Evolutionary conservation across 2,329 filamentous ascomycete genomes (phyloP).

Genomic region (Teratosphaeria viscida): DNA sequence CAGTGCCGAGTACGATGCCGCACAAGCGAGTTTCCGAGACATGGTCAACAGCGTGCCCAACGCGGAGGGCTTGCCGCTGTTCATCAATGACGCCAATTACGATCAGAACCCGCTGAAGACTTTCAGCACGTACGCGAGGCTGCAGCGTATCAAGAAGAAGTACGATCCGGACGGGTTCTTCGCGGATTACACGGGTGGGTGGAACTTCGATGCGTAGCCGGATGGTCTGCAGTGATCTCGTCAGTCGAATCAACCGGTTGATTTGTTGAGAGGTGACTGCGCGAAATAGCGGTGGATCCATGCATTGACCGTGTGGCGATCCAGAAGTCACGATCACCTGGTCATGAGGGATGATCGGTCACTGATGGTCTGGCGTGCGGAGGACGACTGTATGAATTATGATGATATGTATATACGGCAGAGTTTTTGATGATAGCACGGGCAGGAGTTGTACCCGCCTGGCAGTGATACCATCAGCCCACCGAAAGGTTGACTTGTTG

Average conservation of each 20-base stretch:
- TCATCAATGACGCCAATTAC: not conserved
- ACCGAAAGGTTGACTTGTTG: no score
- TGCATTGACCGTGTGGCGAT: no score
- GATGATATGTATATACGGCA: not conserved
- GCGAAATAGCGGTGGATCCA: no score
- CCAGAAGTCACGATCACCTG: no score
- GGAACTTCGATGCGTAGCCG: not conserved
- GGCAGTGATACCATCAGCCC: no score
- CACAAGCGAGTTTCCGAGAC: not conserved
- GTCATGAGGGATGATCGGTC: no score
- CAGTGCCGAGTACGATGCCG: not conserved
- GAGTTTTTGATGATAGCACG: not conserved
- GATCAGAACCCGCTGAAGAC: not conserved
- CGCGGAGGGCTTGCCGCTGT: not conserved
- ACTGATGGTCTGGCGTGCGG: no score
- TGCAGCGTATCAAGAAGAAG: not conserved
- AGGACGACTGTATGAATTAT: not conserved
- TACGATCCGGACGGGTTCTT: conserved; percentile 1
- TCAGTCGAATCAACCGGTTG: no score
- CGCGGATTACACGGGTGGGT: not conserved
- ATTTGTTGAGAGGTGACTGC: not conserved
- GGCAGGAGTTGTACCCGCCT: not conserved
- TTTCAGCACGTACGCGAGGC: not conserved
- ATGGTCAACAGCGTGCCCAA: not conserved
- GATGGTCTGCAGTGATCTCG: not conserved